Evolutionary conservation across 2,329 filamentous ascomycete species (phyloP).

Genomic region (Orbilia javanica): DNA sequence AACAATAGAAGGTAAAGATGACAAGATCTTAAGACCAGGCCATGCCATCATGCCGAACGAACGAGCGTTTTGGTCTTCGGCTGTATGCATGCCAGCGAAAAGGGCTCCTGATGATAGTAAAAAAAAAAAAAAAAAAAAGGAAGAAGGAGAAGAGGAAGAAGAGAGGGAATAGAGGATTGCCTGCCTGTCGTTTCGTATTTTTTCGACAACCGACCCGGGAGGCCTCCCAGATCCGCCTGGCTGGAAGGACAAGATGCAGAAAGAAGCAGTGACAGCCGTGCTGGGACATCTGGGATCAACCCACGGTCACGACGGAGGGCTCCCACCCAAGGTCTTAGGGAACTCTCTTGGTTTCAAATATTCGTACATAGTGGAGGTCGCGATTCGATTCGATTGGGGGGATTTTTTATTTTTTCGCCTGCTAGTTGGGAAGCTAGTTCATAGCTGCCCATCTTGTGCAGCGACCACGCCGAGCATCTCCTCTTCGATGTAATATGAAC

Average conservation of each 20-base stretch:
- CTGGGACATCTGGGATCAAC: conserved; percentile 52
- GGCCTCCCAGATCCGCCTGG: conserved; percentile 43
- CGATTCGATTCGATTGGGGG: conserved; percentile 26
- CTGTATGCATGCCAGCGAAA: conserved; percentile 55
- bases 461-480: conserved; percentile 15
- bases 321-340: conserved; percentile 35
- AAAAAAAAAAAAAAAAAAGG: conserved; percentile 9
- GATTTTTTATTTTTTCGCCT: too few species aligned
- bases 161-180: not conserved
- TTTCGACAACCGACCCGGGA: conserved; percentile 46
- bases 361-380: conserved; percentile 32
- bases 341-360: conserved; percentile 57
- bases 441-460: conserved; percentile 18
- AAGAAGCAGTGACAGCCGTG: conserved; percentile 49
- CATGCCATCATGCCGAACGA: conserved; percentile 23
- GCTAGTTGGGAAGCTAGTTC: conserved; percentile 36
- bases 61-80: conserved; percentile 25
- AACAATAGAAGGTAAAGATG: conserved; percentile 37
- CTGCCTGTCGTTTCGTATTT: conserved; percentile 44
- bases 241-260: conserved; percentile 42
- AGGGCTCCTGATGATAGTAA: conserved; percentile 31
- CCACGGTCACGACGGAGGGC: conserved; percentile 47
- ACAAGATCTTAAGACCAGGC: conserved; percentile 25
- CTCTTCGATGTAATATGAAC: not conserved
- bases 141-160: not conserved